phyloP scores from a whole-genome alignment of 2,329 filamentous ascomycete genomes.

The Aspergillus sp. region DNA sequence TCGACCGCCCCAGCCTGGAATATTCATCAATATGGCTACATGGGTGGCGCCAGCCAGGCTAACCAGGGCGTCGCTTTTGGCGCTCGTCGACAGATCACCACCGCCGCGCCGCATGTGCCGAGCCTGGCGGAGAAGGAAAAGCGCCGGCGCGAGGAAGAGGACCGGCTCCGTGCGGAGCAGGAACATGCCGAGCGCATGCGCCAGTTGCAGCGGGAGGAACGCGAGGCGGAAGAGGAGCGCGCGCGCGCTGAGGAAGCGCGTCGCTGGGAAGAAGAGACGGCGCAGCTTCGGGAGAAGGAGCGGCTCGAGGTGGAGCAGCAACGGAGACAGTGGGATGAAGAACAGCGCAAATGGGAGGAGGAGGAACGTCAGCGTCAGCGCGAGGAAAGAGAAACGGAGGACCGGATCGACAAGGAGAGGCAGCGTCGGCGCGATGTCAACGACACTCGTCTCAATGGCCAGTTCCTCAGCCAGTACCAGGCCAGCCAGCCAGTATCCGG shows the following conservation, averaged over 20 bases:
- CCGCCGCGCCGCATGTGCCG: slow-evolving; percentile 73
- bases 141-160: slow-evolving; percentile 58
- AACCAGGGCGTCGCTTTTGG: slow-evolving; percentile 94
- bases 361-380: slow-evolving; percentile 69
- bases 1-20: slow-evolving; percentile 92
- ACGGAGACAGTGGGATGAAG: slow-evolving; percentile 50
- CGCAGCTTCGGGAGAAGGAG: slow-evolving; percentile 52
- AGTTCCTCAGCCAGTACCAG: slow-evolving; percentile 85
- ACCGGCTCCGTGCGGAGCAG: slow-evolving; percentile 48
- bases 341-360: slow-evolving; percentile 68
- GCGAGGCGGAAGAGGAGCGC: slow-evolving; percentile 50
- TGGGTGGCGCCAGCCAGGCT: slow-evolving; percentile 94
- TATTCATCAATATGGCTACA: slow-evolving; percentile 96
- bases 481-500: slow-evolving; percentile 59
- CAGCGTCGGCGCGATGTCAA: slow-evolving; percentile 59
- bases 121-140: slow-evolving; percentile 83
- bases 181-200: slow-evolving; percentile 55
- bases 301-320: slow-evolving; percentile 46
- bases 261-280: slow-evolving; percentile 48
- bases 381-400: slow-evolving; percentile 73
- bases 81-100: slow-evolving; percentile 88
- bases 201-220: slow-evolving; percentile 51
- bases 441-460: slow-evolving; percentile 72
- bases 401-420: slow-evolving; percentile 65
- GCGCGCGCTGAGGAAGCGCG: slow-evolving; percentile 48